phyloP scores from a whole-genome alignment of 306 rosid genomes.

The Ammopiptanthus mongolicus region DNA sequence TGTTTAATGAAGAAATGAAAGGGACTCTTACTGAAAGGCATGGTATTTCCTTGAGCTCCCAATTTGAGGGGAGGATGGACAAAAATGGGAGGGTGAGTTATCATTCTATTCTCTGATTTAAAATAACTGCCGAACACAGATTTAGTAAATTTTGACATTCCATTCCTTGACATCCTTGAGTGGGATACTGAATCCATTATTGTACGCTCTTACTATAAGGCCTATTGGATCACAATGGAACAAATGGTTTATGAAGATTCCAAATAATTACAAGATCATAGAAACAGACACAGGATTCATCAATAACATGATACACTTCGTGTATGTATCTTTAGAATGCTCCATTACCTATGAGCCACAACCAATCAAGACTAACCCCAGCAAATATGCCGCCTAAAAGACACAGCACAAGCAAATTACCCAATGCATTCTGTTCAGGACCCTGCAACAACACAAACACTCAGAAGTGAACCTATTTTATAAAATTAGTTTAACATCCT shows the following conservation, averaged over 20 bases:
- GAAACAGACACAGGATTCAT: neutral
- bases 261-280: neutral
- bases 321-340: conserved; percentile 1
- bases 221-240: no score
- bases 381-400: conserved; percentile 53
- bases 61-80: no score
- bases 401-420: conserved; percentile 66
- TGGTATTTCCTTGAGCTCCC: no score
- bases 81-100: no score
- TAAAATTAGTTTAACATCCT: neutral
- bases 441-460: conserved; percentile 41
- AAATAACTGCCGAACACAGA: no score
- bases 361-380: conserved; percentile 76
- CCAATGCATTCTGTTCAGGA: conserved; percentile 93
- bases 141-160: no score
- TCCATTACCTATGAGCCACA: conserved; percentile 73
- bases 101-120: no score
- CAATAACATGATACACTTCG: neutral
- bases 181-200: no score
- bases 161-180: no score
- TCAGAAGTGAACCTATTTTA: neutral
- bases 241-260: neutral
- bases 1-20: no score
- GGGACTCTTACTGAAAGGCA: no score
- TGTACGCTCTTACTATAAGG: no score